phyloP scores from a whole-genome alignment of 352 stramenopile genomes.

The Phytophthora sp. region DNA sequence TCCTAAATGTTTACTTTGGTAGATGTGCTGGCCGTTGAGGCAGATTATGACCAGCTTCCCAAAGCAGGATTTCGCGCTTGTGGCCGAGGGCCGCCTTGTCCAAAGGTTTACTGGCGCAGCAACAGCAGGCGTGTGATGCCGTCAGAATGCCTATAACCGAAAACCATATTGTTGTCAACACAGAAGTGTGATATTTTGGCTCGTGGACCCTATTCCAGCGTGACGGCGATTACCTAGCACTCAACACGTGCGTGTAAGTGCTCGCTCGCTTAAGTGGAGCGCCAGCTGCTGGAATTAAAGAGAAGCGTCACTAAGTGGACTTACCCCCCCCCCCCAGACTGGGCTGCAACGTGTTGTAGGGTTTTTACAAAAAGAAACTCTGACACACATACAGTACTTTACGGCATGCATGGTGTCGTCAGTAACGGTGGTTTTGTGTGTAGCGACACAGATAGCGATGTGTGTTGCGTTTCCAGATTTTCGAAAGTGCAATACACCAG shows the following conservation, averaged over 20 bases:
- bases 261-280: neutral
- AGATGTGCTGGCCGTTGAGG: neutral
- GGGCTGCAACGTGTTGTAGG: no score
- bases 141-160: no score
- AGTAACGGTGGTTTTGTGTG: no score
- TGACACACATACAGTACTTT: no score
- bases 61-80: slow-evolving; percentile 10
- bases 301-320: no score
- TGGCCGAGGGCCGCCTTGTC: neutral
- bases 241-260: neutral
- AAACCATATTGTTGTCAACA: slow-evolving; percentile 7
- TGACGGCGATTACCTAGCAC: neutral
- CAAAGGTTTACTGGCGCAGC: slow-evolving; percentile 12
- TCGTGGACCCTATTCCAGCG: no score
- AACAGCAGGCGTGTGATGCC: slow-evolving; percentile 8
- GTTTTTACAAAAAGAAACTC: no score
- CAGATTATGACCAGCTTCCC: slow-evolving; percentile 14
- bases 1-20: slow-evolving; percentile 25
- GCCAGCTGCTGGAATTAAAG: slow-evolving; percentile 15
- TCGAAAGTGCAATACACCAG: neutral
- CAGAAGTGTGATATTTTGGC: neutral
- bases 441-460: no score
- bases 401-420: no score
- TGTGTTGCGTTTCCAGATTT: neutral
- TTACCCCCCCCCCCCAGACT: no score